Base-by-base conservation (phyloP, 208 protist species). In the Leishmania guyanensis region DNA sequence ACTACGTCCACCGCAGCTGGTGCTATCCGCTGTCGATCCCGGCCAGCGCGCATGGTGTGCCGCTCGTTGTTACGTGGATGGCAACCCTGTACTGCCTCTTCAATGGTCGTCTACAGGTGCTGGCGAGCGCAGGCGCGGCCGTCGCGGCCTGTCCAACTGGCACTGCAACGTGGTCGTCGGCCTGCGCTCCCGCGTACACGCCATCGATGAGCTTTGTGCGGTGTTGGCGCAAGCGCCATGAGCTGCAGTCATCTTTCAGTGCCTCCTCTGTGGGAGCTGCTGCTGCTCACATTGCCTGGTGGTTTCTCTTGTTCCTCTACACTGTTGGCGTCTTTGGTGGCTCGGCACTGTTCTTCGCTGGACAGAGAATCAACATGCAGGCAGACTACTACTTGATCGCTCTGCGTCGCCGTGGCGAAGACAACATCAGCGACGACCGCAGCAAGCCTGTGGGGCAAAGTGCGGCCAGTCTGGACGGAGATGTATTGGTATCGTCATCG, bases 41-140 rank as follows among this genome's bases (percentile, higher is more conserved):
- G 2, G 39, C 84, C 51, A 65, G 68, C 20, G 82, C 84, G n/a
- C 71, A 88, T 26, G 75, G 75, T 29, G 90, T 93, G 8, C 91
- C 94, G 48, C 66, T 94, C 12, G 79, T 88, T 17, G 83, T 97
- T 16, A 92, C 84, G 48, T 79, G 86, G 75, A 72, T 78, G 48
- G 94, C 94, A 3, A 94, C 88, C 8, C 5, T 92, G 2, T 97
- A 97, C 86, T 97, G 94, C 78, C 12, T 84, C 4, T 92, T 96
- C 71, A 97, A 97, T 60, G 94, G 94, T 1, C 88, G 91, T 16
- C 84, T 96, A 75, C 94, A 97, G 83, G 60, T 94, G 36, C 79
- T 94, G 72, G 91, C 93, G 46, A 91, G 81, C 36, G 81, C 81
- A 54, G 75, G 81, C 36, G 81, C 81, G 14, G 75, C 81, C 4